These are phyloP conservation scores for Raffaelea ambrosiae DNA, from an alignment of 2,329 filamentous ascomycete species.

Conservation along the genomic window DNA sequence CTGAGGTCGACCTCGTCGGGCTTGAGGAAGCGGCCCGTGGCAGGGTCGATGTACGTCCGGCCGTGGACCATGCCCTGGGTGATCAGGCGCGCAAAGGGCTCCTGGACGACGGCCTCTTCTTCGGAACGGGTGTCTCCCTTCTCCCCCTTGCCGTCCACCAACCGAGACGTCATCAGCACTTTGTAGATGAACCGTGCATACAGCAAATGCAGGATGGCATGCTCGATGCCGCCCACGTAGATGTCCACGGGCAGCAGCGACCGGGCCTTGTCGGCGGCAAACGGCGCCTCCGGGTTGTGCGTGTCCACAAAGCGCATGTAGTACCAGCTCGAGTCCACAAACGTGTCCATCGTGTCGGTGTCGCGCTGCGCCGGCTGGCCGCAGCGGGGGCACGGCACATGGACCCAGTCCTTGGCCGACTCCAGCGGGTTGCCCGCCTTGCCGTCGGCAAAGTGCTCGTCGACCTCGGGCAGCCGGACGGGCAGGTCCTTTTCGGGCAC, in stretches of 20 bases:
- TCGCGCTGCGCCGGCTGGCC: conserved; percentile 64
- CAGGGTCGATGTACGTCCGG: conserved; percentile 68
- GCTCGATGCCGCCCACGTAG: conserved; percentile 86
- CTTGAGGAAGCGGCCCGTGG: conserved; percentile 66
- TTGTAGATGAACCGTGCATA: conserved; percentile 90
- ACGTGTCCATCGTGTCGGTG: conserved; percentile 94
- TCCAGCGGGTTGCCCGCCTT: conserved; percentile 72
- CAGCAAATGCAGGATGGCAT: conserved; percentile 81
- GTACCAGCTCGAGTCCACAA: conserved; percentile 94
- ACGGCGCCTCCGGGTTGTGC: conserved; percentile 50
- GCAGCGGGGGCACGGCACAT: conserved; percentile 69
- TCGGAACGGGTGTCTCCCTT: background rate
- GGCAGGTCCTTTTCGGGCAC: conserved; percentile 71
- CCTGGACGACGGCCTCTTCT: conserved; percentile 35
- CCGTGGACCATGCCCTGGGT: conserved; percentile 93
- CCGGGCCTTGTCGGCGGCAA: conserved; percentile 51
- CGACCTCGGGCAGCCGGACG: conserved; percentile 62
- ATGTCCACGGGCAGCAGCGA: conserved; percentile 65
- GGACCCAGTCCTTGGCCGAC: conserved; percentile 61
- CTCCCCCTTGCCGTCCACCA: conserved; percentile 23
- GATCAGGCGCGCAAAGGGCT: conserved; percentile 76
- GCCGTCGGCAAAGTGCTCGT: conserved; percentile 58
- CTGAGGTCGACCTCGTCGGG: conserved; percentile 64
- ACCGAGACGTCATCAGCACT: conserved; percentile 56
- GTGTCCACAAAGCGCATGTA: conserved; percentile 73